Conservation (phyloP, 2,329 filamentous ascomycete species). For the Botryosphaeria agaves region DNA sequence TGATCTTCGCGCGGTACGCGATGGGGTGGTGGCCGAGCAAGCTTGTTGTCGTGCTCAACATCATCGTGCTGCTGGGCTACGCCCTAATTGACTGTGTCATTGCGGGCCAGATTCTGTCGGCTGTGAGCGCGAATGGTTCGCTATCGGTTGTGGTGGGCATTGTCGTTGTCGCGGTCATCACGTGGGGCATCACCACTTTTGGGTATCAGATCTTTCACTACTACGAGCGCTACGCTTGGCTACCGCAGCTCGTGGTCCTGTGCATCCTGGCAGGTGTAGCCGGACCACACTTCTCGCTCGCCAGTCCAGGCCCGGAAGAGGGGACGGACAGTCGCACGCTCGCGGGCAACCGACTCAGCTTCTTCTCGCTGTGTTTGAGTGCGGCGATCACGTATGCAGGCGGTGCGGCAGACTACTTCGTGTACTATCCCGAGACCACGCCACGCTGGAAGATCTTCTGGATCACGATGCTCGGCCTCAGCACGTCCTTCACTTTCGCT, state of each 20-base stretch:
- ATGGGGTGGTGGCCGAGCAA: constrained; percentile 52
- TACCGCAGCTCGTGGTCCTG: constrained; percentile 43
- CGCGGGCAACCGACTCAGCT: constrained; percentile 43
- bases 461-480: constrained; percentile 39
- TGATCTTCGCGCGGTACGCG: constrained; percentile 42
- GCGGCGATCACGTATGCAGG: constrained; percentile 46
- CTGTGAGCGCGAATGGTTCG: constrained; percentile 38
- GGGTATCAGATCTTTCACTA: constrained; percentile 51
- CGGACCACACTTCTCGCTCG: constrained; percentile 39
- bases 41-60: constrained; percentile 42
- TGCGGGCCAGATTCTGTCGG: constrained; percentile 50
- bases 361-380: constrained; percentile 51
- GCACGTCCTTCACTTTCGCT: constrained; percentile 41
- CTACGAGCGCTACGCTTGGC: constrained; percentile 51
- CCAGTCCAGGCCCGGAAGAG: constrained; percentile 32
- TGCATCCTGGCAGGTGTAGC: constrained; percentile 45
- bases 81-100: constrained; percentile 47
- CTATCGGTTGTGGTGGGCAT: constrained; percentile 51
- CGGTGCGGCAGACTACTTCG: constrained; percentile 48
- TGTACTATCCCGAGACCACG: constrained; percentile 42
- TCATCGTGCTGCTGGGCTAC: constrained; percentile 46
- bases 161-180: constrained; percentile 43
- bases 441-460: constrained; percentile 35
- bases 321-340: constrained; percentile 23
- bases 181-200: constrained; percentile 47